These are phyloP conservation scores for Saccharum spontaneum DNA, from an alignment of 176 grass and related monocot genomes.

Conservation along the genomic window DNA sequence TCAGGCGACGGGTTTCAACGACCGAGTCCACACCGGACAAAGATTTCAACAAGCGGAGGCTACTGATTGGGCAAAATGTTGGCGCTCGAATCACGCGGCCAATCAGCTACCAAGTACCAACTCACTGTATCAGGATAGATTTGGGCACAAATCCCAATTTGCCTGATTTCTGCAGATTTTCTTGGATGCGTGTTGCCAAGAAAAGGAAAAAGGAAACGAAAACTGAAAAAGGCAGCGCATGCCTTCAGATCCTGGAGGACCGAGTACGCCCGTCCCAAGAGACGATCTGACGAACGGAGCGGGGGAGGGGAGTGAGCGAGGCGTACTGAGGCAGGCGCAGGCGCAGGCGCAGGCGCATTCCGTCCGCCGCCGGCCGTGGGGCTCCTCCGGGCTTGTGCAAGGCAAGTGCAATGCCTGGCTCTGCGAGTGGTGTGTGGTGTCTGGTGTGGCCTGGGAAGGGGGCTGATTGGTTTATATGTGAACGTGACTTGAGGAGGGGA, in stretches of 20 bases:
- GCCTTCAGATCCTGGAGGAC: not conserved
- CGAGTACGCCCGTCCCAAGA: constrained; percentile 3
- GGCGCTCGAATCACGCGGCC: not conserved
- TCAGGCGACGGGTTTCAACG: not conserved
- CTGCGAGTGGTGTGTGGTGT: not conserved
- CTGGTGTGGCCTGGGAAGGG: not conserved
- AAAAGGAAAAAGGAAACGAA: not conserved
- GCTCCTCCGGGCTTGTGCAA: not conserved
- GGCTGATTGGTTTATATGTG: not conserved
- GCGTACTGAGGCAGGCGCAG: constrained; percentile 18
- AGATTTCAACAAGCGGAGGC: not conserved
- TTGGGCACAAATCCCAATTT: not conserved
- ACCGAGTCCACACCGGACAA: not conserved
- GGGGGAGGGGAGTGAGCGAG: not conserved
- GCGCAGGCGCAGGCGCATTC: constrained; percentile 9
- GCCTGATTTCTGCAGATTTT: not conserved
- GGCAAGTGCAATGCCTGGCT: not conserved
- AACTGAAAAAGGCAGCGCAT: not conserved
- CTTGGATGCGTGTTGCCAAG: not conserved
- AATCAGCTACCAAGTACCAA: not conserved
- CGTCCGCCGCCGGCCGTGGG: not conserved
- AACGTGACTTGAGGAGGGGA: not conserved
- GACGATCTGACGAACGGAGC: not conserved
- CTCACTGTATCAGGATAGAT: not conserved
- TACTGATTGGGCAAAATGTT: not conserved